Conservation (phyloP, 83 land plant species). For the Thuja plicata region DNA sequence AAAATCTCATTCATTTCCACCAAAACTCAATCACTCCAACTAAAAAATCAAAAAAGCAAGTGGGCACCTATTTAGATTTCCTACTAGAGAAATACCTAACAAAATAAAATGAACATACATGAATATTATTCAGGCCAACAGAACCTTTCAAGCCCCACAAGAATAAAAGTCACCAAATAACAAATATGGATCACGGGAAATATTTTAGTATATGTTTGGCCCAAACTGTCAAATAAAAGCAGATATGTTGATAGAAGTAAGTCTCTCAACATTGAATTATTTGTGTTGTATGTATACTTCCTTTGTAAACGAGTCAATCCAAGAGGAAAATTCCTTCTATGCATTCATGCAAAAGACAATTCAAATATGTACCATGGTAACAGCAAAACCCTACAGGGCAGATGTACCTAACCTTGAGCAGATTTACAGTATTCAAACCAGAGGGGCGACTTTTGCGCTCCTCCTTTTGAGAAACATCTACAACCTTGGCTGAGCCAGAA, state of each 20-base stretch:
- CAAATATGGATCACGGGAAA: background rate
- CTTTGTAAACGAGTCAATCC: background rate
- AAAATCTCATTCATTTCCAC: background rate
- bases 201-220: background rate
- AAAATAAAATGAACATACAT: background rate
- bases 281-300: background rate
- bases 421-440: conserved; percentile 94
- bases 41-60: background rate
- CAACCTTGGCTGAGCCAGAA: conserved; percentile 58
- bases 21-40: background rate
- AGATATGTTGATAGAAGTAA: background rate
- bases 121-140: background rate
- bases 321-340: background rate
- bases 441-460: conserved; percentile 80
- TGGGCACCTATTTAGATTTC: background rate
- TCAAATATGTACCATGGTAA: background rate
- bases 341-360: background rate
- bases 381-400: background rate
- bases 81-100: background rate
- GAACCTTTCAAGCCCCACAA: background rate
- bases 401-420: conserved; percentile 71
- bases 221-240: background rate
- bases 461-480: conserved; percentile 67
- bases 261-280: background rate
- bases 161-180: background rate